Base-by-base conservation (phyloP, 352 stramenopile genomes). In the Phytopythium delawarense region DNA sequence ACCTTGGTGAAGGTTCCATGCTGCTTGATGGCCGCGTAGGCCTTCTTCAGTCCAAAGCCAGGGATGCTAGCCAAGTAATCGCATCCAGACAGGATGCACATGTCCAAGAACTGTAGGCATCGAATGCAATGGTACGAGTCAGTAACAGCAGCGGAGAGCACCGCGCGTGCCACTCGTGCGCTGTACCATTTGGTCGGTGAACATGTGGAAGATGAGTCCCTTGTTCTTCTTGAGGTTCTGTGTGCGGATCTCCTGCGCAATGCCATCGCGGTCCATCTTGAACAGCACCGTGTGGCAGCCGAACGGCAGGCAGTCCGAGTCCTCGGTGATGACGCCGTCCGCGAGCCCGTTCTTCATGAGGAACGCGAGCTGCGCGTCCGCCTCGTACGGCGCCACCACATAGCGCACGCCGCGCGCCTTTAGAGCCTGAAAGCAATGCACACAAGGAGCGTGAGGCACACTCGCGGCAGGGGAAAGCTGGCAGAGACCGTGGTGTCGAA, bases 341-440 rank as follows among this genome's bases (percentile, higher is more conserved):
- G 95, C 88, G n/a, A 96, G 62, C 9, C 76, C 74, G 25, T 75
- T 69, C 58, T 83, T 81, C 39, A 81, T 76, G 30, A 99, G 70
- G 66, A 88, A 98, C 4, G 96, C 94, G 58, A 99, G 82, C 75
- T 99, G 96, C 4, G 97, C 96, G 64, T 99, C 97, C 15, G 97
- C 97, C 79, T 99, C 97, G 67, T 99, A 99, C 11, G 97, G 97
- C 11, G 97, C 96, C 5, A 99, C 96, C 7, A 99, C 70, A 63
- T 96, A 98, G 7, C 79, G 45, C 37, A 99, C 83, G 12, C 79
- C 82, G 16, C 64, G 70, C 30, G 64, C 59, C 63, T 88, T 90
- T 12, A 92, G 62, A 15, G 67, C 63, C 83, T 91, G 46, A 3
- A 1, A 25, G 42, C 16, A 25, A 12, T 7, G 5, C 40, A 12